Evolutionary conservation across 345 rosid species (phyloP).

Genomic region (Raphanus raphanistrum): DNA sequence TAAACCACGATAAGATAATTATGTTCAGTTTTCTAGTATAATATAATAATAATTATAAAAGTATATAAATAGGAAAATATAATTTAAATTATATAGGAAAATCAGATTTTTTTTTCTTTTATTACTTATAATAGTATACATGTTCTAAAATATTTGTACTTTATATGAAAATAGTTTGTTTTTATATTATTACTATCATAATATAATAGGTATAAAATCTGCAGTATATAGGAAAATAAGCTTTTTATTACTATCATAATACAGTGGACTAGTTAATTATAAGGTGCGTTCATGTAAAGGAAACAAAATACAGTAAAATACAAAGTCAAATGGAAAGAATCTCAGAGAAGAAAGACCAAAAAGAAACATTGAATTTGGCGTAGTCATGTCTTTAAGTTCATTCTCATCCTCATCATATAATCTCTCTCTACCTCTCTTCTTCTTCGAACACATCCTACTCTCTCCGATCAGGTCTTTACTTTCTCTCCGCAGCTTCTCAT

Average conservation of each 20-base stretch:
- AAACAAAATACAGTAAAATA: not conserved
- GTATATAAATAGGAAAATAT: not conserved
- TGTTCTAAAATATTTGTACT: not conserved
- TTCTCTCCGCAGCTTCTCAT: not conserved
- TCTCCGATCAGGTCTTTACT: not conserved
- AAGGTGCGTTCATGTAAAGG: not conserved
- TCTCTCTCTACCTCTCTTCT: not conserved
- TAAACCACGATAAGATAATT: not conserved
- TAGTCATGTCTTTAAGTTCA: not conserved
- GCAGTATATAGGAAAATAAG: not conserved
- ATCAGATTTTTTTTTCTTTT: not conserved
- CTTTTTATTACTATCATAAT: not conserved
- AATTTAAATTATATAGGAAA: not conserved
- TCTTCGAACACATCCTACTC: not conserved
- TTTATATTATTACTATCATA: not conserved
- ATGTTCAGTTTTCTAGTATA: not conserved
- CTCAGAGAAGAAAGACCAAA: not conserved
- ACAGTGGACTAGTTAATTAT: not conserved
- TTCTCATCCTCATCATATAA: not conserved
- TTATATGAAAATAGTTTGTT: not conserved
- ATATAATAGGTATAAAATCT: not conserved
- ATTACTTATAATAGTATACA: not conserved
- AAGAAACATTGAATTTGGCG: not conserved
- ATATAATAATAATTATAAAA: not conserved
- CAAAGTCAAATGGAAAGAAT: not conserved